These are phyloP conservation scores for Kodamaea anthophila DNA, from an alignment of 1,139 yeast genomes.

Conservation along the genomic window DNA sequence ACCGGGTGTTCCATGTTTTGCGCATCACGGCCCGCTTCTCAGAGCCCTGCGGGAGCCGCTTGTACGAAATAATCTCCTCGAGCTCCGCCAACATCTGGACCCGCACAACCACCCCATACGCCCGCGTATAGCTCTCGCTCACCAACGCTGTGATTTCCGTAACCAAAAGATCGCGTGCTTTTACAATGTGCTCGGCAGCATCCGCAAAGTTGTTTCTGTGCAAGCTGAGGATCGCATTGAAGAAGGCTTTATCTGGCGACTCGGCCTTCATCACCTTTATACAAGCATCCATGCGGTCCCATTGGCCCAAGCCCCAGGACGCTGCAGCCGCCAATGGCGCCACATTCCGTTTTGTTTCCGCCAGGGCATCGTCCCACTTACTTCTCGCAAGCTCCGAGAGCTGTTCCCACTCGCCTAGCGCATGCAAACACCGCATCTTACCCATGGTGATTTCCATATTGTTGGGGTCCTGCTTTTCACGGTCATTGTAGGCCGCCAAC, in stretches of 20 bases:
- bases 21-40: constrained; percentile 75
- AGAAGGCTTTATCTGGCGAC: constrained; percentile 91
- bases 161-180: constrained; percentile 83
- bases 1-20: constrained; percentile 89
- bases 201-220: constrained; percentile 84
- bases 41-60: constrained; percentile 74
- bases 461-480: constrained; percentile 52
- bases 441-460: constrained; percentile 88
- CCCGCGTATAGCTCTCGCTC: constrained; percentile 93
- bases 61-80: constrained; percentile 89
- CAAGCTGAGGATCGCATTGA: constrained; percentile 79
- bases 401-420: constrained; percentile 97
- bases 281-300: constrained; percentile 94
- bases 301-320: constrained; percentile 97
- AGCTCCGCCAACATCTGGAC: constrained; percentile 96
- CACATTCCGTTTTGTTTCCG: constrained; percentile 74
- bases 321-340: constrained; percentile 99
- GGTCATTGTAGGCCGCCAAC: constrained; percentile 73
- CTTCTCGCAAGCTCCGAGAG: constrained; percentile 79
- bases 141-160: constrained; percentile 93
- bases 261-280: constrained; percentile 85
- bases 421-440: constrained; percentile 95
- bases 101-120: constrained; percentile 93
- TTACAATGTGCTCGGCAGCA: constrained; percentile 70
- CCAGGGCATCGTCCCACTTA: constrained; percentile 72